phyloP scores from a whole-genome alignment of 352 stramenopile genomes.

The Phytophthora tentaculata region DNA sequence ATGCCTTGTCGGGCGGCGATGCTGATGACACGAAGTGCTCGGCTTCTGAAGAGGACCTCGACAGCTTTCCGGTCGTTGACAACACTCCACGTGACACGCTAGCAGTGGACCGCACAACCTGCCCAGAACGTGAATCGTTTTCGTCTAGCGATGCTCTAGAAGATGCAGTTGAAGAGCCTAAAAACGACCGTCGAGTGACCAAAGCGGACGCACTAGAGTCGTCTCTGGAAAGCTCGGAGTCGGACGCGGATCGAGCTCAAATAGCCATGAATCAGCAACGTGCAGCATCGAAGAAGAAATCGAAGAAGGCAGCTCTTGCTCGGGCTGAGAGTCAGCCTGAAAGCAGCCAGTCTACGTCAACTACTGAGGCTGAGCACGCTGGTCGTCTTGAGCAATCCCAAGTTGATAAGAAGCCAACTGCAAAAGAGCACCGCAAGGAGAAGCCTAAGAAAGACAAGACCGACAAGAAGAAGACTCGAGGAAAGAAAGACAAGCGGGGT shows the following conservation, averaged over 20 bases:
- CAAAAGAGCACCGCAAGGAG: constrained; percentile 59
- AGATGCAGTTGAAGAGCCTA: constrained; percentile 9
- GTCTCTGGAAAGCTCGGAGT: constrained; percentile 28
- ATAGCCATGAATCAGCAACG: constrained; percentile 7
- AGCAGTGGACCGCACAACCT: constrained; percentile 2
- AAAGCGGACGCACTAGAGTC: background rate
- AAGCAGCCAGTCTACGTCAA: background rate
- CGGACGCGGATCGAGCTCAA: constrained; percentile 28
- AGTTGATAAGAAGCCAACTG: constrained; percentile 39
- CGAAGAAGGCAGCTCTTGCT: constrained; percentile 23
- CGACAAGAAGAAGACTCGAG: constrained; percentile 58
- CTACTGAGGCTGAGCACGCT: background rate
- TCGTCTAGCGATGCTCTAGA: constrained; percentile 22
- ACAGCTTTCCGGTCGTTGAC: background rate
- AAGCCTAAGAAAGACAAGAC: constrained; percentile 64
- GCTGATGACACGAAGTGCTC: background rate
- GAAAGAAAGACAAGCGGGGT: constrained; percentile 69
- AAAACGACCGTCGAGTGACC: background rate
- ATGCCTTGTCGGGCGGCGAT: background rate
- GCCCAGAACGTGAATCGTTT: constrained; percentile 20
- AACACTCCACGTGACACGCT: background rate
- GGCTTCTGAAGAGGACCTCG: background rate
- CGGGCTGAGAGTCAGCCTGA: too few species aligned
- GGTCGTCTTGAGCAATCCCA: background rate
- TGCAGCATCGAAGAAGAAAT: constrained; percentile 19